These are phyloP conservation scores for Astrothelium subdiscretum DNA, from an alignment of 495 filamentous ascomycete species.

Conservation along the genomic window DNA sequence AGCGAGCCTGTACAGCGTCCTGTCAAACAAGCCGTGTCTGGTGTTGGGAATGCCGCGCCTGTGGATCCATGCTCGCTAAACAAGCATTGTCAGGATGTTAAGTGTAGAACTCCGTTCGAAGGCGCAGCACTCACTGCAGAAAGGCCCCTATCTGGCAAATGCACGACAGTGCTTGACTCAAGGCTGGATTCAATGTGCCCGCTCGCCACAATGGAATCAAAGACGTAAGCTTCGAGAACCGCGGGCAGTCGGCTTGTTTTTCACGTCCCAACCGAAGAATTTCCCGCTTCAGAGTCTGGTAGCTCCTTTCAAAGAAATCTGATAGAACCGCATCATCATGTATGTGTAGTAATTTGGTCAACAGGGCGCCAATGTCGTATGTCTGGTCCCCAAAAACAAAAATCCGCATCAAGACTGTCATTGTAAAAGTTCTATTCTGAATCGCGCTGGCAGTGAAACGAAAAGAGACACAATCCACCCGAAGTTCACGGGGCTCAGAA, in stretches of 20 bases:
- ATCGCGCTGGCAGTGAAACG: not conserved
- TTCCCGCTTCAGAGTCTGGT: not conserved
- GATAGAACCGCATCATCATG: not conserved
- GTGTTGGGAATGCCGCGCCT: not conserved
- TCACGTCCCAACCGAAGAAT: not conserved
- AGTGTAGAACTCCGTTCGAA: no score
- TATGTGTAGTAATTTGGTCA: not conserved
- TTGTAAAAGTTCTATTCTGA: not conserved
- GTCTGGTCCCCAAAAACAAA: constrained; percentile 9
- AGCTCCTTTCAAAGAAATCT: constrained; percentile 4
- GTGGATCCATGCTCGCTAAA: not conserved
- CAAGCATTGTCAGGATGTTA: no score
- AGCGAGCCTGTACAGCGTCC: constrained; percentile 5
- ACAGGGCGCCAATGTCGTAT: not conserved
- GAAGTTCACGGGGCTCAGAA: not conserved
- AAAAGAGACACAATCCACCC: not conserved
- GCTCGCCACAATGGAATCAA: not conserved
- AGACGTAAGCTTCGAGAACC: not conserved
- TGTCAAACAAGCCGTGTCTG: not conserved
- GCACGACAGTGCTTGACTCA: constrained; percentile 3
- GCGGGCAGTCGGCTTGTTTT: constrained; percentile 1
- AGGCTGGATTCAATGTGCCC: constrained; percentile 4
- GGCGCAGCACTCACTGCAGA: constrained; percentile 1
- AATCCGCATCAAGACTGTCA: not conserved
- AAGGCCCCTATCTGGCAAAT: constrained; percentile 1